Evolutionary conservation across 805 yeast species (phyloP), one percentile per base, ranked within the genome.

Genomic region (Monosporozyma unispora): DNA sequence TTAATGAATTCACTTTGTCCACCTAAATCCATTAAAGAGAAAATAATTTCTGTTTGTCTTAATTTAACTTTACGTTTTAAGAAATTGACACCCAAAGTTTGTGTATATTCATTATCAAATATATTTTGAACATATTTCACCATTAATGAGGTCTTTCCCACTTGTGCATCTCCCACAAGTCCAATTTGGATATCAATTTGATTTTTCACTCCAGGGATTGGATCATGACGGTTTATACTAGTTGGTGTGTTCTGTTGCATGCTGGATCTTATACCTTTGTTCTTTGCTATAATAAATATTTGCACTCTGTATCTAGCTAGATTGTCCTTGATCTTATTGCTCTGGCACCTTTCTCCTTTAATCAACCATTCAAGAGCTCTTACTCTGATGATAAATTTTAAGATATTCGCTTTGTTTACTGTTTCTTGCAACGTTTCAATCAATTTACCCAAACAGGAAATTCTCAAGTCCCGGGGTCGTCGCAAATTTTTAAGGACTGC

Each of bases 111-210:
- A 60, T 87, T 91, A 62, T 88, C 95, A 63, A 85, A 90, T 33
- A 85, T 79, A 47, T 93, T 93, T 61, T 90, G 96, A n/a, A 90
- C 96, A 62, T 89, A 90, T 62, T 91, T 89, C 27, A 89, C 96
- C 97, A 90, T 90, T 50, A 90, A 70, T 7, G 97, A 87, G 0
- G 98, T 90, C 61, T 90, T 90, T 5, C 98, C 98, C 7, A 90
- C 88, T 59, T 87, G 95, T 2, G 96, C 93, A 66, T 90, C 97
- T 6, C 98, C 98, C 45, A 90, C 80, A 47, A 90, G 78, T 2
- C 96, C 97, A 18, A 90, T 89, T 60, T 90, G 91, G 46, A 90
- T 46, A 29, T 57, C 54, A 9, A 59, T 54, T 19, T 56, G 56
- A 46, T 56, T 56, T 38, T 51, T 54, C n/a, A 55, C 45, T 18